These are phyloP conservation scores for Penicillium aurantiogriseum DNA, from an alignment of 2,329 filamentous ascomycete genomes.

Conservation along the genomic window DNA sequence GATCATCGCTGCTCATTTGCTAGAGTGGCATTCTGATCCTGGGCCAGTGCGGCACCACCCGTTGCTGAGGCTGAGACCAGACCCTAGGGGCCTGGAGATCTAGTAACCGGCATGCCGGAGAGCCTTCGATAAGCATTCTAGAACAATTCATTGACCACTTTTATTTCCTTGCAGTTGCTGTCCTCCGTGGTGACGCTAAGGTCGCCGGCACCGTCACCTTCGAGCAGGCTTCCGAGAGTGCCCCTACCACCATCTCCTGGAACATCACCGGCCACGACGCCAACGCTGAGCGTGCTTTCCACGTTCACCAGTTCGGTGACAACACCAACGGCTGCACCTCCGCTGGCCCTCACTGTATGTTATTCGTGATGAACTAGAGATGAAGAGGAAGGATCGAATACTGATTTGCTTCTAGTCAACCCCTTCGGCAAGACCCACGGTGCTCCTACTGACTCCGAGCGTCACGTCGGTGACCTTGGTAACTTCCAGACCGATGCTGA, in stretches of 20 bases:
- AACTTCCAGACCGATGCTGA: conserved; percentile 95
- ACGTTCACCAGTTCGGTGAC: conserved; percentile 98
- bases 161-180: conserved; percentile 65
- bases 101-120: neutral
- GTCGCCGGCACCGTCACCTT: conserved; percentile 91
- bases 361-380: neutral
- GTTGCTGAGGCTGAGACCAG: neutral
- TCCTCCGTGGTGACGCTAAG: conserved; percentile 97
- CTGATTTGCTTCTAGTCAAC: conserved; percentile 67
- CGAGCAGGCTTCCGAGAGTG: conserved; percentile 81
- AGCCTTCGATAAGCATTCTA: conserved; percentile 11
- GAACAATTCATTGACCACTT: conserved; percentile 12
- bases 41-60: neutral
- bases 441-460: conserved; percentile 74
- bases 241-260: conserved; percentile 84
- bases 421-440: conserved; percentile 90
- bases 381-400: neutral
- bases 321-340: conserved; percentile 99
- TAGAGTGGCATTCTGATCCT: neutral
- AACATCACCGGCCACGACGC: conserved; percentile 88
- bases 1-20: conserved; percentile 7
- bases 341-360: conserved; percentile 93
- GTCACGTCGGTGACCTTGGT: conserved; percentile 95
- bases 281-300: conserved; percentile 96
- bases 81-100: neutral